phyloP scores from a whole-genome alignment of 768 basidiomycete species.

The Boletus pseudopeckii region DNA sequence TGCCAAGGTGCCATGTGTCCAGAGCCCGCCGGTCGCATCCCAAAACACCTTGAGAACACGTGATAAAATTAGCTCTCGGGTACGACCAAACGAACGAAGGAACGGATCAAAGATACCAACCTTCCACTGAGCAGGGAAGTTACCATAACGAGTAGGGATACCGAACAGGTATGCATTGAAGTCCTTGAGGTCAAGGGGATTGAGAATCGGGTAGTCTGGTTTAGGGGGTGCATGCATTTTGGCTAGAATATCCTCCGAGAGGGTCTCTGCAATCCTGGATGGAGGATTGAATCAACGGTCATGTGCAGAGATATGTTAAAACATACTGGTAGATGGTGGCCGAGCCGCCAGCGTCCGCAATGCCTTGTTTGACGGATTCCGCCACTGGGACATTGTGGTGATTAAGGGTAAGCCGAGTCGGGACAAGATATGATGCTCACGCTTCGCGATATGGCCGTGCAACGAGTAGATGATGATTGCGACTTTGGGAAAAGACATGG shows the following conservation, averaged over 20 bases:
- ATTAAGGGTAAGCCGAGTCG: not conserved
- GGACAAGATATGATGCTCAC: conserved; percentile 38
- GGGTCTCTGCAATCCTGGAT: conserved; percentile 74
- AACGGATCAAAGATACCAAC: conserved; percentile 32
- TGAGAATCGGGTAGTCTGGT: conserved; percentile 66
- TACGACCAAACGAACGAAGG: not conserved
- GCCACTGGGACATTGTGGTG: conserved; percentile 48
- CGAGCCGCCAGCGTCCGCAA: conserved; percentile 46
- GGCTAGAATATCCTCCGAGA: conserved; percentile 59
- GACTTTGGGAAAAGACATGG: conserved; percentile 51
- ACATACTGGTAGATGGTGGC: conserved; percentile 56
- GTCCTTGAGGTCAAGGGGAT: conserved; percentile 46
- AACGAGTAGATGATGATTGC: conserved; percentile 73
- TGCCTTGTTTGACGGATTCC: conserved; percentile 44
- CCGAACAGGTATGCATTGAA: conserved; percentile 78
- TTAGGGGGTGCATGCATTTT: conserved; percentile 73
- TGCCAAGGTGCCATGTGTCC: conserved; percentile 53
- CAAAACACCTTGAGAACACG: conserved; percentile 53
- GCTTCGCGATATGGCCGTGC: conserved; percentile 68
- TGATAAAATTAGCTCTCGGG: conserved; percentile 4
- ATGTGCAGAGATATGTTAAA: not conserved
- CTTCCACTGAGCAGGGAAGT: conserved; percentile 79
- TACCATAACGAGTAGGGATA: conserved; percentile 78
- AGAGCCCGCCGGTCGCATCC: conserved; percentile 69
- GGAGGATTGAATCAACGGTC: not conserved